Evolutionary conservation across 2,329 filamentous ascomycete species (phyloP).

Genomic region (Alternaria sp.): DNA sequence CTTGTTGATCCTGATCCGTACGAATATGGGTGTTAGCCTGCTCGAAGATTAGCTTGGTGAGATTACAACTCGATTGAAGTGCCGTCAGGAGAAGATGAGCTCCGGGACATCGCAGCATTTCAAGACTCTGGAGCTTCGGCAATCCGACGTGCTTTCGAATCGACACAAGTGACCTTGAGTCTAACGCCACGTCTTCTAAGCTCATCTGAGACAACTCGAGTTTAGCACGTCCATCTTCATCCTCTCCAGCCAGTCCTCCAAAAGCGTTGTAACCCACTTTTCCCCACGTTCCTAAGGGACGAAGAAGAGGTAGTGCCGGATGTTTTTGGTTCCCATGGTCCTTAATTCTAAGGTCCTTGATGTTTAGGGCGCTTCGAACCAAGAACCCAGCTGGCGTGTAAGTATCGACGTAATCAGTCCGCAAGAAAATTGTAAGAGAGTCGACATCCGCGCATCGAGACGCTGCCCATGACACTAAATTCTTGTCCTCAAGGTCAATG

Average conservation of each 20-base stretch:
- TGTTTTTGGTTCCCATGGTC: too few species aligned
- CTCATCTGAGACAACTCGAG: neutral
- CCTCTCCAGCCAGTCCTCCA: neutral
- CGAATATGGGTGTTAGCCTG: neutral
- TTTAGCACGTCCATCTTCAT: neutral
- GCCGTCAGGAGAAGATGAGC: neutral
- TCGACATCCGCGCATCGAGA: too few species aligned
- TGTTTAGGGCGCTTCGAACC: too few species aligned
- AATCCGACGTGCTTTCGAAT: neutral
- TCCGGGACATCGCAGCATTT: neutral
- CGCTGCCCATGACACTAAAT: too few species aligned
- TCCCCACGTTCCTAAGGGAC: too few species aligned
- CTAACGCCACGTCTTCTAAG: neutral
- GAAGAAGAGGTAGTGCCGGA: too few species aligned
- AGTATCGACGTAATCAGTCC: too few species aligned
- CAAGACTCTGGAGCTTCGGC: neutral
- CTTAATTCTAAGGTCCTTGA: too few species aligned
- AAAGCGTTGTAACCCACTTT: neutral
- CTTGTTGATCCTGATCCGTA: too few species aligned
- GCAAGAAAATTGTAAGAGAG: too few species aligned
- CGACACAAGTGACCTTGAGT: fast-evolving
- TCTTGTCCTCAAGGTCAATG: too few species aligned
- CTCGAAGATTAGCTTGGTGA: neutral
- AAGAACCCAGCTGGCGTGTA: too few species aligned
- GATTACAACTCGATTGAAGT: neutral